Evolutionary conservation across 208 protist species (phyloP), one percentile per base, ranked within the genome.

Genomic region (Jaenimonas drosophilae): DNA sequence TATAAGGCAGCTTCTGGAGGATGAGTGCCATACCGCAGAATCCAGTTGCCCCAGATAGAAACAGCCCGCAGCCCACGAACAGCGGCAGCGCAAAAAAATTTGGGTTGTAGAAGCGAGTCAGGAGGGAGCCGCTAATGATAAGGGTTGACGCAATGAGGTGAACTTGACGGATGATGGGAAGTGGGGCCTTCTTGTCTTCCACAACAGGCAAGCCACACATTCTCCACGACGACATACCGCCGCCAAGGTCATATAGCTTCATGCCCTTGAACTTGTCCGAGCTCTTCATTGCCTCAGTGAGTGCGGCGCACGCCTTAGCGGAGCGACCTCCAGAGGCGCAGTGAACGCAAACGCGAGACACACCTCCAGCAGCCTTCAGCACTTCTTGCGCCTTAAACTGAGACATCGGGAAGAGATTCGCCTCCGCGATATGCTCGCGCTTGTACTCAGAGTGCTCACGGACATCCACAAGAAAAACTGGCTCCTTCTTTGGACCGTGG

Each of bases 1-100:
- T 77, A 55, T 72, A 69, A 2, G 69, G 64, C 27, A 72, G 49
- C 39, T 43, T 54, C 29, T 57, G 42, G 5, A 69, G 53, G 7
- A 77, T 20, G 40, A 64, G 23, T 19, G 64, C 64, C 64, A 77
- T 73, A 2, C 70, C 70, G 33, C 59, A 77, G 50, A 73, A 77
- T 5, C 59, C 54, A 14, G 70, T 76, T 14, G 59, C 54, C 6
- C 55, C 64, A 11, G 60, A 72, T 0, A 78, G 16, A 27, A 73
- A 59, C 3, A 69, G 58, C 2, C 64, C 64, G 28, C 64, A 73
- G 11, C 59, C 53, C 3, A 73, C 70, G 21, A 70, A 55, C 6
- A 78, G 17, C 4, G 64, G 64, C 17, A 70, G 32, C 0, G 49
- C 27, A 34, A 73, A 57, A 26, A 78, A 78, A 23, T 66, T 54